Base-by-base conservation (phyloP, 2,329 filamentous ascomycete genomes). In the Capronia epimyces region DNA sequence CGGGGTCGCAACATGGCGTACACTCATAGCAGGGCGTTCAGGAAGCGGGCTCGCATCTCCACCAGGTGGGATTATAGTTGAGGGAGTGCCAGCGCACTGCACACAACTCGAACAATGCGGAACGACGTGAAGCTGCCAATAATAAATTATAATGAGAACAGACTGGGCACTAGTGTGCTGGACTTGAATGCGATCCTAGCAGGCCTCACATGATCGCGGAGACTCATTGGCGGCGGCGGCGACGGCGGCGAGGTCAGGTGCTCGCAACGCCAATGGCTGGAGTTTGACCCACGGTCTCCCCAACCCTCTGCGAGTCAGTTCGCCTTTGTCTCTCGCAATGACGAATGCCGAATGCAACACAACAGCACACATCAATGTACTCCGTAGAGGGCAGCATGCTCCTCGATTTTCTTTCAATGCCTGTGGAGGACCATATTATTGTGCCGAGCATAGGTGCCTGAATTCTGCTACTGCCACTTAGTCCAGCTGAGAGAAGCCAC, bases 11-110 rank as follows among this genome's bases (percentile, higher is more conserved):
- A 20, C 18, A 18, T 9, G 34, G 16, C 34, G 12, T 37, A 20
- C 7, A 42, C 24, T 27, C 24, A 43, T 43, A 55, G 56, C 55
- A 49, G 27, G 54, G 57, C 52, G 55, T 59, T 53, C 25, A 34
- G 47, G 41, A 46, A 34, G 29, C 25, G 9, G 3, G 20, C 7
- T 32, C 7, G 13, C 24, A 27, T n/a, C 34, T 37, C 15, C 13
- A 22, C 8, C 25, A 31, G 25, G 18, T 4, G 25, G 31, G 40
- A 7, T 15, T 24, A 43, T 20, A n/a, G n/a, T n/a, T n/a, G 20
- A 4, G 18, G 10, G 31, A 18, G 8, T 46, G 41, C 3, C 39
- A 8, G 21, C 21, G 39, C 20, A 25, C 37, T 25, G 15, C 15
- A 32, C 32, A 36, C 32, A 18, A 36, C 13, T 6, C 13, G 16